Evolutionary conservation across 805 yeast species (phyloP).

Genomic region (Pichia gijzeniarum): DNA sequence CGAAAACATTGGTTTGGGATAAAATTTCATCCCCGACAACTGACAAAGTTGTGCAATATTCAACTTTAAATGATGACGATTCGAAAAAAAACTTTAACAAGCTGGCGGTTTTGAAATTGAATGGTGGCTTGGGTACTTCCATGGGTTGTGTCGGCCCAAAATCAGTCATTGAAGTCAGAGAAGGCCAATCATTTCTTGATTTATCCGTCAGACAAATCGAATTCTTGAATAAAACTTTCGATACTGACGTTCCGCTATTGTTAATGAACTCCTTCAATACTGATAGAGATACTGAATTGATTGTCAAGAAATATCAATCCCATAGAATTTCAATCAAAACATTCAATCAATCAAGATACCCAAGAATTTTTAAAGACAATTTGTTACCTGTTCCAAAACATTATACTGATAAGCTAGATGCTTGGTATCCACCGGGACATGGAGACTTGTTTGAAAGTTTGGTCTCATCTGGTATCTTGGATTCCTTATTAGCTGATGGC

Average conservation of each 20-base stretch:
- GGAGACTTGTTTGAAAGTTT: slow-evolving; percentile 94
- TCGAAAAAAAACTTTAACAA: slow-evolving; percentile 51
- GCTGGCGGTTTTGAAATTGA: slow-evolving; percentile 90
- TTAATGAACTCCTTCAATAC: slow-evolving; percentile 99
- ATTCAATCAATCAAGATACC: slow-evolving; percentile 96
- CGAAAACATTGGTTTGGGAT: slow-evolving; percentile 87
- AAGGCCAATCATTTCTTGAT: slow-evolving; percentile 95
- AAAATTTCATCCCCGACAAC: slow-evolving; percentile 85
- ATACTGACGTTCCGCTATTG: slow-evolving; percentile 89
- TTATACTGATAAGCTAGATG: slow-evolving; percentile 64
- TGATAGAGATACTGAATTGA: slow-evolving; percentile 88
- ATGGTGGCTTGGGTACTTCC: slow-evolving; percentile 98
- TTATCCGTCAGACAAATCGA: slow-evolving; percentile 95
- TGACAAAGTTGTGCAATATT: slow-evolving; percentile 83
- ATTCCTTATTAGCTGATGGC: slow-evolving; percentile 82
- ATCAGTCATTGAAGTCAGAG: slow-evolving; percentile 96
- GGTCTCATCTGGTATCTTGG: slow-evolving; percentile 86
- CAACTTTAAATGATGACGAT: slow-evolving; percentile 37
- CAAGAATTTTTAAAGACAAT: slow-evolving; percentile 94
- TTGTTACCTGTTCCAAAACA: slow-evolving; percentile 86
- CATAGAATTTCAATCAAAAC: slow-evolving; percentile 93
- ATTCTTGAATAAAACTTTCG: slow-evolving; percentile 82
- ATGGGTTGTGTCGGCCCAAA: slow-evolving; percentile 99
- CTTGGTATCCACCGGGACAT: slow-evolving; percentile 99
- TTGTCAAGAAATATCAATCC: slow-evolving; percentile 94